Conservation (phyloP, 106 monocot species). For the Allium cepa region DNA sequence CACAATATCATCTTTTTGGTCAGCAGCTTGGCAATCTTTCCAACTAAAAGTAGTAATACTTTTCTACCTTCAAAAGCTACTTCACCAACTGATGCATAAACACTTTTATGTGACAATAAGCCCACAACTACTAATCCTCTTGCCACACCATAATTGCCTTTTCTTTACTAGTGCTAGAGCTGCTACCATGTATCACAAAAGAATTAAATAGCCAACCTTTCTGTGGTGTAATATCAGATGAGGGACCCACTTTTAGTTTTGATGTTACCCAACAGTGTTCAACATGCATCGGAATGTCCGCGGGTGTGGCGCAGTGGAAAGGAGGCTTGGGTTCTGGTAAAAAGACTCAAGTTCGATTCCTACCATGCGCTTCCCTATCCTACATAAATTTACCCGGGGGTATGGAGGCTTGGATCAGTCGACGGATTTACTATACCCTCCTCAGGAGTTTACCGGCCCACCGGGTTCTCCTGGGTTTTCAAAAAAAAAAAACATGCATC, state of each 20-base stretch:
- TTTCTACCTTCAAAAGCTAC: conserved; percentile 70
- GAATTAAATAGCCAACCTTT: conserved; percentile 95
- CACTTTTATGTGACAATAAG: conserved; percentile 69
- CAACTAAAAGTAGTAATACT: conserved; percentile 72
- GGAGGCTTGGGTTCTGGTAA: too few relatives aligned
- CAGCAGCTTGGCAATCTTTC: conserved; percentile 50
- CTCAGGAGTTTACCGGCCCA: too few relatives aligned
- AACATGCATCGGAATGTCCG: too few relatives aligned
- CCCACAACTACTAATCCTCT: conserved; percentile 80
- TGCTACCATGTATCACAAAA: conserved; percentile 36
- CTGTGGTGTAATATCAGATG: conserved; percentile 57
- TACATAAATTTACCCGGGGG: too few relatives aligned
- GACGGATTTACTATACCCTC: too few relatives aligned
- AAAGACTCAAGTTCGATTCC: too few relatives aligned
- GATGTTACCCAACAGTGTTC: conserved; percentile 92
- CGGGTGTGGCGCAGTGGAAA: too few relatives aligned
- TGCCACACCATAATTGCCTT: conserved; percentile 31
- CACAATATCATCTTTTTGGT: conserved; percentile 24
- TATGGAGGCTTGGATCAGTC: too few relatives aligned
- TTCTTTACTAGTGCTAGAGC: conserved; percentile 17
- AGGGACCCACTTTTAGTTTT: conserved; percentile 75
- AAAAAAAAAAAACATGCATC: too few relatives aligned
- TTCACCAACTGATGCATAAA: conserved; percentile 59
- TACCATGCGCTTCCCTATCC: too few relatives aligned
- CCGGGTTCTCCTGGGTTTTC: too few relatives aligned